Conservation (phyloP, 2,329 filamentous ascomycete species). For the Macrophomina phaseolina region DNA sequence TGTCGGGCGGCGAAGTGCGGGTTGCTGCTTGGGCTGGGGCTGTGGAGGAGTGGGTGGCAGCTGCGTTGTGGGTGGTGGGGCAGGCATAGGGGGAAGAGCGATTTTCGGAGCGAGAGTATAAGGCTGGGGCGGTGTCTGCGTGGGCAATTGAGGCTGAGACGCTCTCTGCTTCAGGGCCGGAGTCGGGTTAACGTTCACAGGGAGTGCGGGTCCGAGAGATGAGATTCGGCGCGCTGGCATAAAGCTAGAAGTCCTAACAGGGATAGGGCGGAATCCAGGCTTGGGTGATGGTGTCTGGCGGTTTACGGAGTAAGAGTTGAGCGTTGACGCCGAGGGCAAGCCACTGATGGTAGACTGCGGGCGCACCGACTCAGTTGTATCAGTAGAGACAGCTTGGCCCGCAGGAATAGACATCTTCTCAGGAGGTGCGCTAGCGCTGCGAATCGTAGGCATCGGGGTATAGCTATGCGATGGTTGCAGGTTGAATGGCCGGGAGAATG, state of each 20-base stretch:
- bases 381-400: conserved; percentile 17
- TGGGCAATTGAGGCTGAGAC: conserved; percentile 11
- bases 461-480: conserved; percentile 6
- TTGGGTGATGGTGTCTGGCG: conserved; percentile 43
- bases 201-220: conserved; percentile 34
- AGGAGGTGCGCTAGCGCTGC: conserved; percentile 18
- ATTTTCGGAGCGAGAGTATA: not conserved
- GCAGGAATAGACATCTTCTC: conserved; percentile 10
- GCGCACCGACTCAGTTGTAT: not conserved
- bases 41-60: conserved; percentile 26
- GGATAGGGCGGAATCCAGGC: conserved; percentile 44
- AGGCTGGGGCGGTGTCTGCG: conserved; percentile 1
- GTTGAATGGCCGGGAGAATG: conserved; percentile 25
- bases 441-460: conserved; percentile 19
- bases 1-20: conserved; percentile 47
- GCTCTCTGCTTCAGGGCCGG: conserved; percentile 13
- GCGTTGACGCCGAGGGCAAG: not conserved
- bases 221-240: conserved; percentile 40
- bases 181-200: conserved; percentile 24
- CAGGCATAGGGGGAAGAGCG: conserved; percentile 28
- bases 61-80: conserved; percentile 27
- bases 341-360: conserved; percentile 2
- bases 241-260: conserved; percentile 40
- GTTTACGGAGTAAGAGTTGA: conserved; percentile 25
- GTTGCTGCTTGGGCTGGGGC: conserved; percentile 23